Base-by-base conservation (phyloP, 2,329 filamentous ascomycete species). In the Trichophyton verrucosum region DNA sequence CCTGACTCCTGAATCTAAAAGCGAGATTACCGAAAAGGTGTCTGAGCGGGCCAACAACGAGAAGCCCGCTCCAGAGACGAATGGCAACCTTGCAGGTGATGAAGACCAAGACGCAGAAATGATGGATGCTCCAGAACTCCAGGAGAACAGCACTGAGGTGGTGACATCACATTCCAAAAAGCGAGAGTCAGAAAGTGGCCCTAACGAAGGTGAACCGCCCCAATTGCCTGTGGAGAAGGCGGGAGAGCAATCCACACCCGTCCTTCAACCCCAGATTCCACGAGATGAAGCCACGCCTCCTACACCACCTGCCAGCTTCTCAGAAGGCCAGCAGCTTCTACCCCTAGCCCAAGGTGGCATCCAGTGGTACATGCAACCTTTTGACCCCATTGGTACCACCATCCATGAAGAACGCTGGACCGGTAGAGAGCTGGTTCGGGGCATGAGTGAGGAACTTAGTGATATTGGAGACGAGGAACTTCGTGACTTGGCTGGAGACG, bases 391-490 rank as follows among this genome's bases (percentile, higher is more conserved):
- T 59, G 92, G 91, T 61, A 95, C 90, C 0, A 92, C 87, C 0
- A 83, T 92, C 8, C 79, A 88, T 60, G 86, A 87, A 65, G 88
- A 92, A 73, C 81, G 84, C 59, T 89, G 86, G 79, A 84, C 82
- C 0, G 88, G 86, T 1, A 81, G 86, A 38, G 87, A 91, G 60
- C 84, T 87, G n/a, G 76, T 84, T 65, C 79, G 84, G 33, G 82
- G 80, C 13, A 85, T 92, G 73, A 95, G 89, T 68, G 91, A 96
- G 73, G 89, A 92, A 66, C 80, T 96, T 22, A 95, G 88, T 61
- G 92, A 96, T 70, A 85, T 96, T 71, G 91, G 95, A 67, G 91
- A 96, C 65, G 91, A 95, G 58, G 89, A 92, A 74, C 78, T 96
- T 61, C 86, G 88, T 68, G 89, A 87, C 38, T 76, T 90, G 46